Evolutionary conservation across 2,329 filamentous ascomycete genomes (phyloP), one percentile per base, ranked within the genome.

Genomic region (Nothomitra cinnamomea): DNA sequence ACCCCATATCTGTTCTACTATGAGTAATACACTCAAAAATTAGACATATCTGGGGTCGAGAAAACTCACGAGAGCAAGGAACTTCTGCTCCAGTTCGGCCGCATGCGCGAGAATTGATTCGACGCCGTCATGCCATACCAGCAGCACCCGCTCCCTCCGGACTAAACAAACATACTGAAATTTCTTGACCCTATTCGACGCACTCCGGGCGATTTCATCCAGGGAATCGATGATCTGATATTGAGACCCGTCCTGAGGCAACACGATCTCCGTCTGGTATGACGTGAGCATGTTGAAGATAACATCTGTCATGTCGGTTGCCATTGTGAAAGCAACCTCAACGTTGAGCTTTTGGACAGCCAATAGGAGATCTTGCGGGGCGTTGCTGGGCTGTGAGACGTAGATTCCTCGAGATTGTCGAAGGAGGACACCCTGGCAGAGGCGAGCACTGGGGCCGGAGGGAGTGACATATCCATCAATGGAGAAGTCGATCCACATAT

Each of bases 301-400:
- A 15, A 68, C 69, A 19, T 69, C 65, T 25, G 71, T 70, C 53
- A 72, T 71, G 43, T 72, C 66, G 1, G 70, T 70, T 10, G 67
- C 69, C 69, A 76, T 72, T 10, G 73, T 75, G 55, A 74, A 65
- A 13, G 70, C 71, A 36, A 73, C 70, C 15, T 66, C 63, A 19
- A 71, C 65, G 57, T 73, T 72, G 54, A 75, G 65, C 51, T 66
- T 67, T 53, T 68, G 66, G 6, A 72, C 67, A 4, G 72, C 70
- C 35, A 7, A 7, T 7, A 38, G 7, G 35, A 38, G 35, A 15
- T 38, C 35, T 7, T 38, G 35, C 35, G 7, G 7, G 35, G 15
- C 7, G 15, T 7, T 7, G 7, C 7, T 38, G 7, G 35, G 35
- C 35, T 38, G 7, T 7, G 35, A 7, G 7, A 15, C 15, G 35